Evolutionary conservation across 176 grass and related monocot genomes (phyloP).

Genomic region (sorghum (Sorghum bicolor)): Sorghum_bicolor_NCBIv3 NC_012877.2:1748501-1749000

Average conservation of each 20-base stretch:
- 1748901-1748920: constrained; percentile 23
- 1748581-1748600: not conserved
- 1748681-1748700: constrained; percentile 60
- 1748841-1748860: not conserved
- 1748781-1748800: constrained; percentile 18
- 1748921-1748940: constrained; percentile 41
- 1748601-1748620: not conserved
- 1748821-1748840: not conserved
- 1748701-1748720: constrained; percentile 81
- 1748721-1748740: constrained; percentile 74
- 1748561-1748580: constrained; percentile 10
- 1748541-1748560: constrained; percentile 16
- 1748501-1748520: not conserved
- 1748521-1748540: not conserved
- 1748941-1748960: constrained; percentile 77
- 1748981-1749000: too few relatives aligned
- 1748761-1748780: not conserved
- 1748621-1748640: constrained; percentile 3
- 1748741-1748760: constrained; percentile 31
- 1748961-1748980: constrained; percentile 56
- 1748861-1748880: constrained; percentile 20
- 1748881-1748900: not conserved
- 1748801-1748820: not conserved
- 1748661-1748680: not conserved
- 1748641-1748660: constrained; percentile 19